Conservation (phyloP, 306 rosid species). For the Acacia acuminata region DNA sequence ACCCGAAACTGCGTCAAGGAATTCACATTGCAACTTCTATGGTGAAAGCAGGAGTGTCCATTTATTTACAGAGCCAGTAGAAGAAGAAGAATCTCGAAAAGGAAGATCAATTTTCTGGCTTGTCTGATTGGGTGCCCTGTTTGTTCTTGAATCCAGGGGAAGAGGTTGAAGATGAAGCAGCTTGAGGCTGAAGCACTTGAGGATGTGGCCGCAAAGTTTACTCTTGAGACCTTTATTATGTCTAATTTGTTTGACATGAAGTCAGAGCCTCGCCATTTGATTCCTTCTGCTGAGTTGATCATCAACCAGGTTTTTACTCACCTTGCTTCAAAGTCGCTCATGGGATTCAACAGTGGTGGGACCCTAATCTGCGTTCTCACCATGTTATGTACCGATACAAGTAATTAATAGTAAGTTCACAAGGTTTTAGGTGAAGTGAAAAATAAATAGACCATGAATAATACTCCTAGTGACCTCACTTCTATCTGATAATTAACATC, state of each 20-base stretch:
- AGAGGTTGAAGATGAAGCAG: slow-evolving; percentile 32
- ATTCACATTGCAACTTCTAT: slow-evolving; percentile 19
- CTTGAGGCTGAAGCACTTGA: slow-evolving; percentile 26
- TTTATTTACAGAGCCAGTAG: neutral
- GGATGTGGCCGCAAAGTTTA: slow-evolving; percentile 18
- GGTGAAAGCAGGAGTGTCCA: slow-evolving; percentile 4
- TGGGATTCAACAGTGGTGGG: slow-evolving; percentile 37
- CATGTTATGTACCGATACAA: neutral
- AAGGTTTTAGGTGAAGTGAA: too few species aligned
- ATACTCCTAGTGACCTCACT: neutral
- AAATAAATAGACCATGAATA: neutral
- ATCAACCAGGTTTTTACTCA: slow-evolving; percentile 9
- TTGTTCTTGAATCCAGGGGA: slow-evolving; percentile 40
- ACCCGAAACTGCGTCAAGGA: neutral
- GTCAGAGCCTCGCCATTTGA: slow-evolving; percentile 5
- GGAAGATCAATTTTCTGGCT: too few species aligned
- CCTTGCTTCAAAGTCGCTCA: slow-evolving; percentile 12
- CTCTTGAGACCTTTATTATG: neutral
- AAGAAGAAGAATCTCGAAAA: neutral
- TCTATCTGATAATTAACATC: too few species aligned
- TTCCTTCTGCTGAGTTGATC: slow-evolving; percentile 39
- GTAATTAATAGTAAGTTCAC: neutral
- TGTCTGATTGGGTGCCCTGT: slow-evolving; percentile 29
- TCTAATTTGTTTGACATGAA: neutral
- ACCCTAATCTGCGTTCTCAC: slow-evolving; percentile 10